Evolutionary conservation across 129 eudicot genomes (phyloP), one percentile per base, ranked within the genome.

Genomic region (Sambucus nigra): DNA sequence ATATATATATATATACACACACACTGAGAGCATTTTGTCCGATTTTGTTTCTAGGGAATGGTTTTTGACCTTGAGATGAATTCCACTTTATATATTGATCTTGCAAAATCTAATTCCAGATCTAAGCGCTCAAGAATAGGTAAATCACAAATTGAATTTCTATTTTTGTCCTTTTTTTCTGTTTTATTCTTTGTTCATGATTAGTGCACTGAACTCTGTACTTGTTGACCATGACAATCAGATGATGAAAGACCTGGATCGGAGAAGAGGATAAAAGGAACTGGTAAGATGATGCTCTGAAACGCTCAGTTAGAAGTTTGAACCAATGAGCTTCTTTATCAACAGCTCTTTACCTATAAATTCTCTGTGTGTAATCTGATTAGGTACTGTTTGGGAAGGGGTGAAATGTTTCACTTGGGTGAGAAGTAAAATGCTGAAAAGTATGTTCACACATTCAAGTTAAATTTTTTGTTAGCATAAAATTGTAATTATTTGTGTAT

Each of bases 31-130:
- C 19, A 17, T 7, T 25, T 25, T 45, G 39, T n/a, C n/a, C 15
- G 17, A 31, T 31, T 5, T 35, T 47, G 44, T 61, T 52, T 68
- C 46, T 66, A 91, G 95, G 98, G 98, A 27, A 73, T 82, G 87
- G 80, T 86, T 25, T 92, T 86, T 68, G 99, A 92, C 73, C 91
- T 86, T 14, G 96, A 86, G 66, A 92, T 82, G 61, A 93, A 88
- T 27, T 92, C 99, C 55, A 82, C 78, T 57, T 69, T 92, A 57
- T 68, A 71, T 51, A 75, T 92, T 55, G 96, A 92, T 52, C 94
- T 92, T 35, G 94, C 99, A 44, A 92, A 92, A 75, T 80, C 94
- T 52, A 92, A 92, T 77, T 85, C 99, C 42, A 66, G 94, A 71
- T 92, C 99, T 21, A 92, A 92, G 68, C 94, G 99, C 45, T 63